Evolutionary conservation across 208 protist species (phyloP).

Genomic region (Acanthamoeba castellanii): DNA sequence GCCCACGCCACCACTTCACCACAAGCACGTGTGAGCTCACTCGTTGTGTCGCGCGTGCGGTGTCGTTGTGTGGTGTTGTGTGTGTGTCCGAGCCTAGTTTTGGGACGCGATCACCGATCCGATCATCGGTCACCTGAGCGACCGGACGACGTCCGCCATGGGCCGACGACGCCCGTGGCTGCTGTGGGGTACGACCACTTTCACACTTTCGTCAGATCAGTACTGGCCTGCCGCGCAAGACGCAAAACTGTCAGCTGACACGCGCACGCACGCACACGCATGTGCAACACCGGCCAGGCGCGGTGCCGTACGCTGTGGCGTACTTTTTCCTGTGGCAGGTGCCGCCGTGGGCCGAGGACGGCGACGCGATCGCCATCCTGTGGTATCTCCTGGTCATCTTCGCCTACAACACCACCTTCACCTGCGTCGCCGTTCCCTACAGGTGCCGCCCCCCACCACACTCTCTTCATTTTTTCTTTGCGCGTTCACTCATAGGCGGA

Average conservation of each 20-base stretch:
- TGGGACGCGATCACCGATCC: slow-evolving; percentile 71
- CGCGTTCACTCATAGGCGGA: too few relatives aligned
- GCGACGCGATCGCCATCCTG: slow-evolving; percentile 19
- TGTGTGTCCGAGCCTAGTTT: not conserved
- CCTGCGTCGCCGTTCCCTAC: slow-evolving; percentile 55
- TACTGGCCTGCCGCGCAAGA: not conserved
- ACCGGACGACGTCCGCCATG: slow-evolving; percentile 29
- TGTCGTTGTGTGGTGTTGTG: not conserved
- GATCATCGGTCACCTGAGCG: slow-evolving; percentile 51
- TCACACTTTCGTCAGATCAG: not conserved
- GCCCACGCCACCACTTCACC: not conserved
- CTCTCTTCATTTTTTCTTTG: not conserved
- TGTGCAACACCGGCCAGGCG: not conserved
- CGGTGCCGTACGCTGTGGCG: slow-evolving; percentile 25
- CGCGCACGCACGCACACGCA: not conserved
- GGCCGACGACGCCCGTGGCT: slow-evolving; percentile 49
- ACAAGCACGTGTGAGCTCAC: not conserved
- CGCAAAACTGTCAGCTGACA: not conserved
- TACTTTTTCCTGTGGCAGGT: slow-evolving; percentile 60
- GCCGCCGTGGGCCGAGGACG: slow-evolving; percentile 60
- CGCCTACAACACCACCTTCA: slow-evolving; percentile 39
- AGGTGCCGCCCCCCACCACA: not conserved
- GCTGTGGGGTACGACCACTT: not conserved
- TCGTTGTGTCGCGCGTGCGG: not conserved
- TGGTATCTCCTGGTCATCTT: slow-evolving; percentile 24